Conservation (phyloP, 139 green algal species). For the Coelastrella sp. region DNA sequence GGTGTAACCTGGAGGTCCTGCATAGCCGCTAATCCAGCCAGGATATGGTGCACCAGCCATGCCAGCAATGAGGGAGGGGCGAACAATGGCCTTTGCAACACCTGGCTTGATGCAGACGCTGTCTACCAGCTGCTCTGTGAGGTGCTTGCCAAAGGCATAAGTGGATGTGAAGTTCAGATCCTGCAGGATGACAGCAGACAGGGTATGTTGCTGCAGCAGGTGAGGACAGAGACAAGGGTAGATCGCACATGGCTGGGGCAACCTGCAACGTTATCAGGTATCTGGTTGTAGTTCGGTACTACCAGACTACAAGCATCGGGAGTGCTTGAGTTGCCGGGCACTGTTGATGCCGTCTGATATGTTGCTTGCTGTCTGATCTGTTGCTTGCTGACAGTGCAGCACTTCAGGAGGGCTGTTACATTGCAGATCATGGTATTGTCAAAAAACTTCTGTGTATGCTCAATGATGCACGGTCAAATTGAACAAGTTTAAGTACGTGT, state of each 20-base stretch:
- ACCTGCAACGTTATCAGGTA: neutral
- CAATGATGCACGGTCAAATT: too few species aligned
- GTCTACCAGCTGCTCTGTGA: slow-evolving; percentile 64
- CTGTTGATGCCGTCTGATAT: too few species aligned
- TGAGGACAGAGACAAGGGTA: neutral
- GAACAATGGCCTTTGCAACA: slow-evolving; percentile 27
- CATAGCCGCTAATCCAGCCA: slow-evolving; percentile 23
- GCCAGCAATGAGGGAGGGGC: slow-evolving; percentile 23
- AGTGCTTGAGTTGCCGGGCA: neutral
- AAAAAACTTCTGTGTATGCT: too few species aligned
- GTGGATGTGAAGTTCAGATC: neutral
- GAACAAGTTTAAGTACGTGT: too few species aligned
- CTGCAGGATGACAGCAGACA: neutral
- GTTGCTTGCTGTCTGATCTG: too few species aligned
- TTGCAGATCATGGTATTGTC: too few species aligned
- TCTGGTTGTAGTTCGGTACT: neutral
- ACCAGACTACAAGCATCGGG: neutral
- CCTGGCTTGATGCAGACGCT: neutral
- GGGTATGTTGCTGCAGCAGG: neutral
- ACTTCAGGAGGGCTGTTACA: too few species aligned
- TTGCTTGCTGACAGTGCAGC: too few species aligned
- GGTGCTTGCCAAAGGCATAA: slow-evolving; percentile 5
- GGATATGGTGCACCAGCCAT: slow-evolving; percentile 40
- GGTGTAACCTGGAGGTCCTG: neutral
- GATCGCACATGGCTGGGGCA: neutral